phyloP scores from a whole-genome alignment of 2,329 filamentous ascomycete species.

The Knufia petricola region DNA sequence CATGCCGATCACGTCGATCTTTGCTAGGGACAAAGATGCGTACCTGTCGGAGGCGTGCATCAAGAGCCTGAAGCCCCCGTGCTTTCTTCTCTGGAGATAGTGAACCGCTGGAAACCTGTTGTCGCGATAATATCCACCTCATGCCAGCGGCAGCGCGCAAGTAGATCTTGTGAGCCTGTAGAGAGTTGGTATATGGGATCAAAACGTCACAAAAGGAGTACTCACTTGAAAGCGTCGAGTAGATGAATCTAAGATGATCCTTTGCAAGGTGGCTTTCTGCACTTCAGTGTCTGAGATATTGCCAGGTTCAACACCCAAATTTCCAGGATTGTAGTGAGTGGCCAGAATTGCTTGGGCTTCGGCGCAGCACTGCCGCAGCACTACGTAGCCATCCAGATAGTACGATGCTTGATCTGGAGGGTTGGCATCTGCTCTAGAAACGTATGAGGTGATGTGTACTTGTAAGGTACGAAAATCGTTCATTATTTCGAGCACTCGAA shows the following conservation, averaged over 20 bases:
- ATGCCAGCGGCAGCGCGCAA: slow-evolving; percentile 48
- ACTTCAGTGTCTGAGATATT: slow-evolving; percentile 39
- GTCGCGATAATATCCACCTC: slow-evolving; percentile 49
- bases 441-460: slow-evolving; percentile 40
- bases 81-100: slow-evolving; percentile 39
- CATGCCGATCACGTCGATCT: slow-evolving; percentile 7
- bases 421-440: slow-evolving; percentile 40
- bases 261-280: slow-evolving; percentile 47
- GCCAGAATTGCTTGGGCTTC: slow-evolving; percentile 47
- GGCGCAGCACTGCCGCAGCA: slow-evolving; percentile 46
- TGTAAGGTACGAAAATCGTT: slow-evolving; percentile 54
- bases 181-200: too few relatives aligned
- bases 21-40: slow-evolving; percentile 14
- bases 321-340: slow-evolving; percentile 42
- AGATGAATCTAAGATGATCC: slow-evolving; percentile 51
- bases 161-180: slow-evolving; percentile 48
- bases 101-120: slow-evolving; percentile 42
- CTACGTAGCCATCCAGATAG: slow-evolving; percentile 49
- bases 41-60: slow-evolving; percentile 41
- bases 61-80: slow-evolving; percentile 39
- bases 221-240: slow-evolving; percentile 45
- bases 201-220: too few relatives aligned
- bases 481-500: slow-evolving; percentile 55
- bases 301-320: slow-evolving; percentile 25
- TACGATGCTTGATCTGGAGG: slow-evolving; percentile 44